Base-by-base conservation (phyloP, 352 stramenopile species). In the Phytophthora fragariae region DNA sequence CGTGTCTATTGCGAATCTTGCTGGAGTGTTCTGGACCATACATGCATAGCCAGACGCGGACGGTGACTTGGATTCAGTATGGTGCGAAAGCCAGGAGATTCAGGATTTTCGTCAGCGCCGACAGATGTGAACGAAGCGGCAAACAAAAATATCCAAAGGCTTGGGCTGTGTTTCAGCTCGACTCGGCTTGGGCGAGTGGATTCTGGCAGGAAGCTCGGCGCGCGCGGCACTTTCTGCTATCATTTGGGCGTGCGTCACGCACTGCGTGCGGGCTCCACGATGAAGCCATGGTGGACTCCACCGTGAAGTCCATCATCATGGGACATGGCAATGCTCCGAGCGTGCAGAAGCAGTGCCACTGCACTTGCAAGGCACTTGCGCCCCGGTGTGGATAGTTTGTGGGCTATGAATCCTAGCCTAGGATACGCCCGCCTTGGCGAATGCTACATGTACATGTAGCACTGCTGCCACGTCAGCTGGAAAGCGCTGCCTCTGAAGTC, bases 261-360 rank as follows among this genome's bases (percentile, higher is more conserved):
- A 29, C 24, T 29, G 24, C 27, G 27, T 31, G 27, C 27, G 27
- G 27, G 4, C 27, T 31, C 27, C 27, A 31, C 27, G 27, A 7
- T 31, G 27, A 7, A 31, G 27, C 27, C 27, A 31, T 31, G 27
- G 4, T 31, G 27, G 27, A 27, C 24, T 27, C 24, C 24, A 27
- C 24, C 62, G 68, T 75, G 68, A 49, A 56, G 47, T 74, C 60
- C 61, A 74, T 61, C 46, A 74, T 61, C 62, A 68, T 75, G 68
- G 56, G 68, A 75, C 50, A 57, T 19, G 50, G 50, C 50, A 57
- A 57, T 37, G 50, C 24, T 21, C 6, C 2, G 24, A 8, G 50
- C 56, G 62, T 46, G 17, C 27, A 59, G 24, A 53, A 35, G 41
- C 56, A 37, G 55, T 55, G 56, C 19, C 33, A 59, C 57, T 52